Conservation (phyloP, 2,329 filamentous ascomycete species). For the Arachnopeziza araneosa region DNA sequence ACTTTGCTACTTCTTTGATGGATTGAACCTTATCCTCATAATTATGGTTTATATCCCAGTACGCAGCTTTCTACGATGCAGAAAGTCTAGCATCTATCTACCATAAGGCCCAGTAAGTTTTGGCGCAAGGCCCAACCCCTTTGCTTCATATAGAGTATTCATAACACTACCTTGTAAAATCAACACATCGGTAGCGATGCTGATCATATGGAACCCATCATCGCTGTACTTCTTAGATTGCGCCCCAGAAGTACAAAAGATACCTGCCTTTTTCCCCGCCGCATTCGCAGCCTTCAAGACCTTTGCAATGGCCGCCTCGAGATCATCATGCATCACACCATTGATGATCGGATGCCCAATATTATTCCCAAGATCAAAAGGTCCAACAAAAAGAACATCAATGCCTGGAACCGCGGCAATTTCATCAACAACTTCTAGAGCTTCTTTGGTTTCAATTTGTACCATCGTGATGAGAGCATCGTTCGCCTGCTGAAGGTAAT, state of each 20-base stretch:
- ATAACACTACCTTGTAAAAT: conserved; percentile 42
- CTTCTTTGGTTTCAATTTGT: conserved; percentile 62
- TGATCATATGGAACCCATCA: conserved; percentile 58
- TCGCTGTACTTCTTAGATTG: conserved; percentile 50
- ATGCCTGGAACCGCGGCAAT: conserved; percentile 56
- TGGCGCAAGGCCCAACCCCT: conserved; percentile 31
- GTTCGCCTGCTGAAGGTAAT: conserved; percentile 53
- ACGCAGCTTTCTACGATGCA: not conserved
- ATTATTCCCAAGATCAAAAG: conserved; percentile 60
- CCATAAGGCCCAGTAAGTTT: conserved; percentile 28
- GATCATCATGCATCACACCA: conserved; percentile 51
- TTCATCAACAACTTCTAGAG: conserved; percentile 53
- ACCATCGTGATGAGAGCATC: conserved; percentile 56
- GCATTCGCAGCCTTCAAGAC: conserved; percentile 51
- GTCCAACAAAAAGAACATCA: conserved; percentile 60
- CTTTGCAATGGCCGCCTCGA: conserved; percentile 53
- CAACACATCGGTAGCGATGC: conserved; percentile 50
- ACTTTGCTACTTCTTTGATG: too few relatives aligned
- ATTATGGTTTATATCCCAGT: not conserved
- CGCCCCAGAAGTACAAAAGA: conserved; percentile 51
- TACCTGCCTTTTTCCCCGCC: conserved; percentile 61
- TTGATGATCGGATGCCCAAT: conserved; percentile 58
- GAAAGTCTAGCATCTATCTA: conserved; percentile 10
- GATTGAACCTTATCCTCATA: too few relatives aligned
- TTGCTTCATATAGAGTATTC: conserved; percentile 42